Evolutionary conservation across 2,329 filamentous ascomycete genomes (phyloP).

Genomic region (Volutella citrinella): DNA sequence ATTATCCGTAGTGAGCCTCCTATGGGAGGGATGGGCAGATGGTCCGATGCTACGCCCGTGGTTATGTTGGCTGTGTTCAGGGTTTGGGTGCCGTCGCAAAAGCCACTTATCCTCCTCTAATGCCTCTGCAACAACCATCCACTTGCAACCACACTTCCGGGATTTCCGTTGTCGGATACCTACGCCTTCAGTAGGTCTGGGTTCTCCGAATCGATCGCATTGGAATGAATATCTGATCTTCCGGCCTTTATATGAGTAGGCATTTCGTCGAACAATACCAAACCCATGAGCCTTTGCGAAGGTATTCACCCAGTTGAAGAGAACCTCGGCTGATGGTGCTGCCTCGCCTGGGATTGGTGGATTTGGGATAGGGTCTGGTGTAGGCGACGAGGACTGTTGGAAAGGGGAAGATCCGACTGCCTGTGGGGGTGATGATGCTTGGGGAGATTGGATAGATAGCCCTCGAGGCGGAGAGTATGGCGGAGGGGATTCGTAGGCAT

Average conservation of each 20-base stretch:
- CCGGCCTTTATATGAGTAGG: not conserved
- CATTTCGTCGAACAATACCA: not conserved
- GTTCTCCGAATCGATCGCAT: not conserved
- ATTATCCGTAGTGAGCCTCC: constrained; percentile 7
- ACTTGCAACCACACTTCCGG: not conserved
- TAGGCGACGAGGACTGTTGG: constrained; percentile 2
- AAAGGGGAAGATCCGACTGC: constrained; percentile 1
- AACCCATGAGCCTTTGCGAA: not conserved
- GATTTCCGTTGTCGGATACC: not conserved
- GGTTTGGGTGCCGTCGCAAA: constrained; percentile 1
- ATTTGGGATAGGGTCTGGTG: constrained; percentile 8
- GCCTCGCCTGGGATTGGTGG: constrained; percentile 8
- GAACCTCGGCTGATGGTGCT: constrained; percentile 3
- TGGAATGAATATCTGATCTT: not conserved
- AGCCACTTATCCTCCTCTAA: constrained; percentile 1
- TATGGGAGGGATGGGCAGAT: constrained; percentile 10
- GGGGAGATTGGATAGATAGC: not conserved
- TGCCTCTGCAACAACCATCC: not conserved
- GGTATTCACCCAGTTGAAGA: not conserved
- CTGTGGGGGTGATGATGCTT: not conserved
- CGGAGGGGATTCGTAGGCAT: constrained; percentile 8
- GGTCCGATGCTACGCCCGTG: constrained; percentile 1
- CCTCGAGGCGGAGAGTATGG: constrained; percentile 7
- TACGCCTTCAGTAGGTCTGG: not conserved
- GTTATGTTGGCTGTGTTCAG: constrained; percentile 2